phyloP scores from a whole-genome alignment of 805 yeast genomes.

The Metschnikowia gelsemii region DNA sequence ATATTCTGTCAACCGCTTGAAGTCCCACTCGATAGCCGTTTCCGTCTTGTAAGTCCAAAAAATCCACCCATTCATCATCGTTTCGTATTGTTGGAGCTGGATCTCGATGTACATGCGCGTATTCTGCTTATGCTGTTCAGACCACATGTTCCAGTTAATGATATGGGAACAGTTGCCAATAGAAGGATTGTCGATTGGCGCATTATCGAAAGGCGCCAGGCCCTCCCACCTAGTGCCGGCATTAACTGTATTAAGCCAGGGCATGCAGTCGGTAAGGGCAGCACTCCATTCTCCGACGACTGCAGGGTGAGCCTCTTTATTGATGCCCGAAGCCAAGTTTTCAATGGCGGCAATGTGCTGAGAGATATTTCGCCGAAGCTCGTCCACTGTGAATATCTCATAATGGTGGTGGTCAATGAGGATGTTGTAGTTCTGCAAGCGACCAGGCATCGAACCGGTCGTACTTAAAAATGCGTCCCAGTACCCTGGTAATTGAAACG shows the following conservation, averaged over 20 bases:
- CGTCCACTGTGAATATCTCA: slow-evolving; percentile 32
- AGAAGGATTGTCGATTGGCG: slow-evolving; percentile 18
- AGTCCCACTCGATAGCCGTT: slow-evolving; percentile 66
- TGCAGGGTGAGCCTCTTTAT: slow-evolving; percentile 57
- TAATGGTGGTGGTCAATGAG: slow-evolving; percentile 43
- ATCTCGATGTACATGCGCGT: slow-evolving; percentile 59
- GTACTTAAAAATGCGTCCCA: slow-evolving; percentile 49
- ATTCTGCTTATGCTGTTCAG: slow-evolving; percentile 34
- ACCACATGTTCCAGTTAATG: slow-evolving; percentile 41
- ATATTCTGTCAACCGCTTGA: slow-evolving; percentile 46
- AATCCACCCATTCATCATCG: slow-evolving; percentile 55
- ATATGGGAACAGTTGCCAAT: slow-evolving; percentile 46
- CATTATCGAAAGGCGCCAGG: slow-evolving; percentile 13
- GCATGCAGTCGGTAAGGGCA: slow-evolving; percentile 38
- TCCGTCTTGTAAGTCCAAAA: slow-evolving; percentile 76
- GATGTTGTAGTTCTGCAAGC: slow-evolving; percentile 33
- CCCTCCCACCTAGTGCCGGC: slow-evolving; percentile 19
- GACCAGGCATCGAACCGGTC: slow-evolving; percentile 13
- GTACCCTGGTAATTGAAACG: slow-evolving; percentile 53
- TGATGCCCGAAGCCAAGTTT: slow-evolving; percentile 27
- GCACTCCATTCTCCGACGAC: slow-evolving; percentile 87
- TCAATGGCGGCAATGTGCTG: slow-evolving; percentile 32
- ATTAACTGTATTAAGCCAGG: slow-evolving; percentile 17
- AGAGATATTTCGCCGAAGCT: slow-evolving; percentile 30
- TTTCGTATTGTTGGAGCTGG: slow-evolving; percentile 53